A percentile compares a stretch with the other conserved stretches of the same genome.
Evolutionary conservation across 495 filamentous ascomycete species (phyloP).

Genomic region (Schizothecium vesticola): DNA sequence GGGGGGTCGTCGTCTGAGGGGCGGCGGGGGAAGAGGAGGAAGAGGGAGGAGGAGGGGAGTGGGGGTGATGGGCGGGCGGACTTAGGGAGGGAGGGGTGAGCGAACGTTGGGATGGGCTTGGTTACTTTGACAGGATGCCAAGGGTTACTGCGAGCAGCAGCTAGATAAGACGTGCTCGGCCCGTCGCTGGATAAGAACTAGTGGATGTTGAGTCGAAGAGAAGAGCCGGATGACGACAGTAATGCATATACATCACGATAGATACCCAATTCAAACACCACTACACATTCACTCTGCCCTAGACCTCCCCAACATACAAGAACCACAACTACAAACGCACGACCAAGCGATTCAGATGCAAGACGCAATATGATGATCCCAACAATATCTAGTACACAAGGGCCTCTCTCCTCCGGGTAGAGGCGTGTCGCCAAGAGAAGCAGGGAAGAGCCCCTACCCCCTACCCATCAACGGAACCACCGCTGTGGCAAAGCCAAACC

Average conservation of each 20-base stretch:
- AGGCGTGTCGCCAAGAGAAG: neutral
- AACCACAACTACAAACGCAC: neutral
- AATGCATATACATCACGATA: neutral
- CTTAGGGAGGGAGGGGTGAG: neutral
- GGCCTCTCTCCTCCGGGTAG: neutral
- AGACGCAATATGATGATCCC: neutral
- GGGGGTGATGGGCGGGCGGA: neutral
- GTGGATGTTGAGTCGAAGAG: neutral
- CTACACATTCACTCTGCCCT: neutral
- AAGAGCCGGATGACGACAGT: neutral
- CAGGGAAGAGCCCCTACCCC: neutral
- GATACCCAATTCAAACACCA: neutral
- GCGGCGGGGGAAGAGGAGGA: neutral
- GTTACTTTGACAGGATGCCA: no score
- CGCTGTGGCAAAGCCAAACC: neutral
- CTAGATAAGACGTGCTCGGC: neutral
- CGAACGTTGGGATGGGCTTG: neutral
- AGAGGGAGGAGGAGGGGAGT: neutral
- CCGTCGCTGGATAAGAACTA: neutral
- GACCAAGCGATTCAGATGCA: neutral
- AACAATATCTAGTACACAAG: conserved; percentile 17
- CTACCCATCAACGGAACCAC: neutral
- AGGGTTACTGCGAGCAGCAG: neutral
- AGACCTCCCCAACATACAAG: no score
- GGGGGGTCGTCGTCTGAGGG: neutral